Conservation (phyloP, 2,329 filamentous ascomycete genomes). For the Stachybotrys chartarum region DNA sequence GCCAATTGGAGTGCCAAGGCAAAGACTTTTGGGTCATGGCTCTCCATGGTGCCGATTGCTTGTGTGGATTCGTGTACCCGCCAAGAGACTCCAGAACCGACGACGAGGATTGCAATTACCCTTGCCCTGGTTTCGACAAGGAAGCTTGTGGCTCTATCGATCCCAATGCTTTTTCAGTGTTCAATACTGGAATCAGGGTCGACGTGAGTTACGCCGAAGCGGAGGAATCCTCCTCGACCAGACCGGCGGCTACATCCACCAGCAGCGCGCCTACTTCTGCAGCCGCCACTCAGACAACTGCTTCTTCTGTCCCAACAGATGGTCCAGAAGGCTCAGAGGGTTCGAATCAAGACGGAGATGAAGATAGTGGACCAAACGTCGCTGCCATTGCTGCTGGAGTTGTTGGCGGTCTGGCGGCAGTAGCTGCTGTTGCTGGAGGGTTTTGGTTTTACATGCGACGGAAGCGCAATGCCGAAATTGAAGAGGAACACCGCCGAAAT, state of each 20-base stretch:
- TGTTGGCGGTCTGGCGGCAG: slow-evolving; percentile 71
- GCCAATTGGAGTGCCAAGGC: slow-evolving; percentile 30
- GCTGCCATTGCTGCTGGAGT: slow-evolving; percentile 81
- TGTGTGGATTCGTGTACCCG: slow-evolving; percentile 66
- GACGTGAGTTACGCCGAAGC: slow-evolving; percentile 17
- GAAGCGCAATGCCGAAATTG: slow-evolving; percentile 67
- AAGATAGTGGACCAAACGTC: slow-evolving; percentile 52
- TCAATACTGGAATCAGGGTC: slow-evolving; percentile 42
- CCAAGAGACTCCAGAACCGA: slow-evolving; percentile 44
- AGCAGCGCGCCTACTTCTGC: slow-evolving; percentile 17
- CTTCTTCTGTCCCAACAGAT: background rate
- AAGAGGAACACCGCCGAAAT: slow-evolving; percentile 79
- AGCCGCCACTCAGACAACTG: slow-evolving; percentile 8
- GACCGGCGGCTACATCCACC: slow-evolving; percentile 9
- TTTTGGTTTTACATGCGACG: slow-evolving; percentile 69
- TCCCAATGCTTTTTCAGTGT: slow-evolving; percentile 31
- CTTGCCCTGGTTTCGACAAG: slow-evolving; percentile 55
- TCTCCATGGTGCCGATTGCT: slow-evolving; percentile 58
- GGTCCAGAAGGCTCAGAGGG: slow-evolving; percentile 1
- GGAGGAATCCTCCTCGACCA: background rate
- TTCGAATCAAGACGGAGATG: slow-evolving; percentile 2
- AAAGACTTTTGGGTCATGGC: slow-evolving; percentile 52
- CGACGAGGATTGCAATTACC: slow-evolving; percentile 53
- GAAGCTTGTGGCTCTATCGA: slow-evolving; percentile 51
- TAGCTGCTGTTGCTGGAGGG: slow-evolving; percentile 60